These are phyloP conservation scores for Bolboschoenoplectus hybrid DNA, from an alignment of 202 grass and related monocot species.

Conservation along the genomic window DNA sequence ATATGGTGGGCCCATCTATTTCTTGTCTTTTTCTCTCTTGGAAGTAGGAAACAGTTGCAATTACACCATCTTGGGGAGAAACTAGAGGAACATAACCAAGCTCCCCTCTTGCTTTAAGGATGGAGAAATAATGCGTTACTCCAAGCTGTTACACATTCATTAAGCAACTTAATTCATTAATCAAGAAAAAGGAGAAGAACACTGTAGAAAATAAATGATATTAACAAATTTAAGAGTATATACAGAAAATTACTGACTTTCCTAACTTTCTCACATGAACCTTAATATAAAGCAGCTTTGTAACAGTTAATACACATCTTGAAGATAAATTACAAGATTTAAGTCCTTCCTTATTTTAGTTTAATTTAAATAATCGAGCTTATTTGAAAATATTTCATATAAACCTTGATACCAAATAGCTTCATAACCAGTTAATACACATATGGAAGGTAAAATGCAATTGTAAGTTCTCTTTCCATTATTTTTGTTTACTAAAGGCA, in stretches of 20 bases:
- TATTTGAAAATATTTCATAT: background rate
- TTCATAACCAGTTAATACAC: slow-evolving; percentile 10
- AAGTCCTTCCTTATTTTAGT: background rate
- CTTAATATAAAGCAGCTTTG: too few relatives aligned
- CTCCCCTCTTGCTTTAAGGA: slow-evolving; percentile 52
- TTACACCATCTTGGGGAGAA: slow-evolving; percentile 42
- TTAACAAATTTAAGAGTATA: background rate
- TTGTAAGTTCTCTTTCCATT: background rate
- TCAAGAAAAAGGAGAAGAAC: background rate
- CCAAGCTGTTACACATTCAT: slow-evolving; percentile 43
- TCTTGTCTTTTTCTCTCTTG: slow-evolving; percentile 48
- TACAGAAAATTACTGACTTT: background rate
- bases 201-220: background rate
- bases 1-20: slow-evolving; percentile 53
- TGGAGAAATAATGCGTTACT: slow-evolving; percentile 53
- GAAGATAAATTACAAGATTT: background rate
- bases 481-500: background rate
- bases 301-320: too few relatives aligned
- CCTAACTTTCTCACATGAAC: background rate
- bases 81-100: slow-evolving; percentile 51
- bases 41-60: slow-evolving; percentile 44
- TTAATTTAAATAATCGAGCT: background rate
- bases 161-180: background rate
- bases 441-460: background rate
- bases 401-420: background rate